Conservation (phyloP, 78 protist species). For the slime mould (Dictyostelium discoideum) region DNA sequence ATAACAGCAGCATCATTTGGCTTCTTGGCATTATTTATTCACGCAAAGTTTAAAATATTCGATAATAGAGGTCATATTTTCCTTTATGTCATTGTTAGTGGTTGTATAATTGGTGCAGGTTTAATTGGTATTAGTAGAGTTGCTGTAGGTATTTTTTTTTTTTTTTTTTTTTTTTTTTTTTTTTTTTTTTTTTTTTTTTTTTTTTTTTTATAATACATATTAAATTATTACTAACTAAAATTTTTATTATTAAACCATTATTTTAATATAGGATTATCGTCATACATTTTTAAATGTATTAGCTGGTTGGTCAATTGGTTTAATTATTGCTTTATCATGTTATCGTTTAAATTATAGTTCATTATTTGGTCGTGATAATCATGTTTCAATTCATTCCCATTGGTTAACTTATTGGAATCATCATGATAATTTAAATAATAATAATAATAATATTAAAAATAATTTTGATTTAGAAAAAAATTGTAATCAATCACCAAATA, state of each 20-base stretch:
- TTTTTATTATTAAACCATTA: no score
- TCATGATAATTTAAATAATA: neutral
- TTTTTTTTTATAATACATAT: no score
- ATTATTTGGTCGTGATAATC: slow-evolving; percentile 38
- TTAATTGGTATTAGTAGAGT: slow-evolving; percentile 41
- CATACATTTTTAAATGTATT: slow-evolving; percentile 60
- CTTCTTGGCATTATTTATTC: slow-evolving; percentile 8
- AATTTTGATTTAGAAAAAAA: neutral
- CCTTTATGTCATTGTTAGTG: neutral
- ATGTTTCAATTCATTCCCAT: slow-evolving; percentile 11
- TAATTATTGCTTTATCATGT: neutral
- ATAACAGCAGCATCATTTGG: slow-evolving; percentile 36
- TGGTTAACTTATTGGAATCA: neutral
- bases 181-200: no score
- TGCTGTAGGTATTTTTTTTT: neutral
- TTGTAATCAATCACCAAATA: neutral
- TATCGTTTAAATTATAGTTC: slow-evolving; percentile 48
- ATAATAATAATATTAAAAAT: neutral
- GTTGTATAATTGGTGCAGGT: neutral
- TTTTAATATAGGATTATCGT: slow-evolving; percentile 1
- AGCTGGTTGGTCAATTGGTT: slow-evolving; percentile 52
- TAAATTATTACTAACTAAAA: no score
- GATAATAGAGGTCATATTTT: slow-evolving; percentile 57
- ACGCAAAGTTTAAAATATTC: slow-evolving; percentile 48
- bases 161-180: no score